Percentiles rank a stretch among this genome's conserved stretches.
phyloP scores from a whole-genome alignment of 1,284 basidiomycete genomes.

The Pisolithus thermaeus region DNA sequence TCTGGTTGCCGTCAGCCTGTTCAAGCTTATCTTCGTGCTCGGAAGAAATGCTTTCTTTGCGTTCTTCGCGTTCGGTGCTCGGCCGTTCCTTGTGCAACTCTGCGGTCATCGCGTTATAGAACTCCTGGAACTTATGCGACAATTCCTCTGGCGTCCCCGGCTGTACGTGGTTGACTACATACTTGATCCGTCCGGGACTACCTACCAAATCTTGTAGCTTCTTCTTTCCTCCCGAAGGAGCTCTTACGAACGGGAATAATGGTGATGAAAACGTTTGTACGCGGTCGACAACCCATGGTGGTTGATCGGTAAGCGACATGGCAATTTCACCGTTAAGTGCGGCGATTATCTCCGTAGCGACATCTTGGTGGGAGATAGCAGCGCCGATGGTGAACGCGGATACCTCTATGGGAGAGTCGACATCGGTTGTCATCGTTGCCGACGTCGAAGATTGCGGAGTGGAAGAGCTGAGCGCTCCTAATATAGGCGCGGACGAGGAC shows the following conservation, averaged over 20 bases:
- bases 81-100: conserved; percentile 35
- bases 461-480: conserved; percentile 4
- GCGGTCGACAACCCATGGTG: conserved; percentile 62
- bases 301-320: conserved; percentile 37
- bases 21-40: no score
- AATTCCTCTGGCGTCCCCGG: conserved; percentile 47
- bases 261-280: conserved; percentile 49
- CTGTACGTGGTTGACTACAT: conserved; percentile 32
- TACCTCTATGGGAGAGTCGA: conserved; percentile 43
- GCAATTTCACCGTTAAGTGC: conserved; percentile 56
- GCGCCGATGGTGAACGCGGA: conserved; percentile 53
- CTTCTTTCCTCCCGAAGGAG: conserved; percentile 21
- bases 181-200: conserved; percentile 22
- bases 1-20: conserved; percentile 19
- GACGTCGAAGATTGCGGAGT: background rate
- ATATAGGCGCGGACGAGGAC: conserved; percentile 10
- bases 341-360: conserved; percentile 55
- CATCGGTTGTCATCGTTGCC: conserved; percentile 6
- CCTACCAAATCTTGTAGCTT: conserved; percentile 27
- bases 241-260: conserved; percentile 46
- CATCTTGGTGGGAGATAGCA: conserved; percentile 47
- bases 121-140: conserved; percentile 63
- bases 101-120: conserved; percentile 60
- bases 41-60: no score
- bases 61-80: conserved; percentile 20